A percentile compares a stretch with the other conserved stretches of the same genome.
These are phyloP conservation scores for Sporothrix pseudoabietina DNA, from an alignment of 2,329 filamentous ascomycete species.

Conservation along the genomic window DNA sequence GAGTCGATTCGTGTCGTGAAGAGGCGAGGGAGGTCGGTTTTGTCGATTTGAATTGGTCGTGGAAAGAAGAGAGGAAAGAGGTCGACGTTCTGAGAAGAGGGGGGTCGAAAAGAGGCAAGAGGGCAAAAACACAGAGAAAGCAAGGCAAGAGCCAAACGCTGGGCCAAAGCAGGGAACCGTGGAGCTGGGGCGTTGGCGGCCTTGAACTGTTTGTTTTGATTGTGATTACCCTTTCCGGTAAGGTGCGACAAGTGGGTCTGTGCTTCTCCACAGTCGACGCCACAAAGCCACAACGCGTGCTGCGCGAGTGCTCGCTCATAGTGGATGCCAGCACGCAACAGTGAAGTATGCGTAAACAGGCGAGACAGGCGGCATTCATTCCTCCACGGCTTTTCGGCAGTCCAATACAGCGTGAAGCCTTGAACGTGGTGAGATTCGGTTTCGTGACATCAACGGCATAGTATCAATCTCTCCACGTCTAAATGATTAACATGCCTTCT, in stretches of 20 bases:
- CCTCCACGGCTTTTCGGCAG: background rate
- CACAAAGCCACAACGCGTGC: slow-evolving; percentile 19
- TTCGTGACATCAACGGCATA: background rate
- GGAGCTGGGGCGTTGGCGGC: slow-evolving; percentile 8
- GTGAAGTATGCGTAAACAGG: background rate
- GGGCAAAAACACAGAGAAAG: slow-evolving; percentile 17
- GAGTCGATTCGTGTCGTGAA: slow-evolving; percentile 14
- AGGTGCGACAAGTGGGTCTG: slow-evolving; percentile 22
- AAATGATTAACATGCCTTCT: too few species aligned
- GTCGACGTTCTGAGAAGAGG: background rate
- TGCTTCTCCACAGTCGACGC: slow-evolving; percentile 14
- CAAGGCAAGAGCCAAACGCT: slow-evolving; percentile 10
- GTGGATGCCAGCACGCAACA: background rate
- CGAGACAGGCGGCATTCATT: background rate
- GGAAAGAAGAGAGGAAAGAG: background rate
- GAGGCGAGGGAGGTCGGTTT: background rate
- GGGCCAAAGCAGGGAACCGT: slow-evolving; percentile 18
- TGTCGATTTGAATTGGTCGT: slow-evolving; percentile 14
- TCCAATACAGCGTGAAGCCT: background rate
- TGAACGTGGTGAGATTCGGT: background rate
- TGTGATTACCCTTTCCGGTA: slow-evolving; percentile 33
- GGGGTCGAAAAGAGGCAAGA: slow-evolving; percentile 14
- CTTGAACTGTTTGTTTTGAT: slow-evolving; percentile 36
- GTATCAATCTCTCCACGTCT: too few species aligned
- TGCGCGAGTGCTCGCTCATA: background rate